phyloP scores from a whole-genome alignment of 2,329 filamentous ascomycete species.

The Aspergillus sp. region DNA sequence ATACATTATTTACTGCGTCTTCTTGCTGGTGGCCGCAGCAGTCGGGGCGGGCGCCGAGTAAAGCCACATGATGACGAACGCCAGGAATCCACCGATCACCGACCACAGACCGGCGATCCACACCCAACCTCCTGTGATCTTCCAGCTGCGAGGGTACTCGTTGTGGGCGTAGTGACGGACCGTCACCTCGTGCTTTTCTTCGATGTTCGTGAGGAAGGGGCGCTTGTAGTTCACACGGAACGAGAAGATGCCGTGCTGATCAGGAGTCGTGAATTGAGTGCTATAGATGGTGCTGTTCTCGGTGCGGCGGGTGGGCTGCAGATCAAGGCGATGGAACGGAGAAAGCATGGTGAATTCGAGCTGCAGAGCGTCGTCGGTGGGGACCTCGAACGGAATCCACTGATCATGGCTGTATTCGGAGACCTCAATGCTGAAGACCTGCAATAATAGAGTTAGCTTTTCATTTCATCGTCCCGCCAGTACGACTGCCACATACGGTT shows the following conservation, averaged over 20 bases:
- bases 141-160: slow-evolving; percentile 89
- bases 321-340: slow-evolving; percentile 84
- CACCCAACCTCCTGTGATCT: slow-evolving; percentile 87
- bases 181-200: slow-evolving; percentile 93
- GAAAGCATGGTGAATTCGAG: slow-evolving; percentile 99
- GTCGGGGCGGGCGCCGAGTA: slow-evolving; percentile 60
- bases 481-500: slow-evolving; percentile 64
- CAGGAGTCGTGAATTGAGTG: slow-evolving; percentile 75
- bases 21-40: slow-evolving; percentile 41
- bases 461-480: background rate
- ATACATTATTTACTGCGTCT: slow-evolving; percentile 42
- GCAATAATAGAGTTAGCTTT: slow-evolving; percentile 25
- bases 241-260: slow-evolving; percentile 99
- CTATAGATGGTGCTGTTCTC: slow-evolving; percentile 70
- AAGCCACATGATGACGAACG: slow-evolving; percentile 85
- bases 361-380: slow-evolving; percentile 71
- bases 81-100: slow-evolving; percentile 79
- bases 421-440: slow-evolving; percentile 84
- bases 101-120: slow-evolving; percentile 87
- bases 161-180: slow-evolving; percentile 96
- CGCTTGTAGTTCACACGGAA: slow-evolving; percentile 97
- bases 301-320: slow-evolving; percentile 58
- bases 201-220: slow-evolving; percentile 81
- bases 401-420: slow-evolving; percentile 78
- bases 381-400: slow-evolving; percentile 70